Percentiles rank a stretch among this genome's conserved stretches.
Conservation (phyloP, 495 filamentous ascomycete species). For the Hyaloscypha variabilis region DNA sequence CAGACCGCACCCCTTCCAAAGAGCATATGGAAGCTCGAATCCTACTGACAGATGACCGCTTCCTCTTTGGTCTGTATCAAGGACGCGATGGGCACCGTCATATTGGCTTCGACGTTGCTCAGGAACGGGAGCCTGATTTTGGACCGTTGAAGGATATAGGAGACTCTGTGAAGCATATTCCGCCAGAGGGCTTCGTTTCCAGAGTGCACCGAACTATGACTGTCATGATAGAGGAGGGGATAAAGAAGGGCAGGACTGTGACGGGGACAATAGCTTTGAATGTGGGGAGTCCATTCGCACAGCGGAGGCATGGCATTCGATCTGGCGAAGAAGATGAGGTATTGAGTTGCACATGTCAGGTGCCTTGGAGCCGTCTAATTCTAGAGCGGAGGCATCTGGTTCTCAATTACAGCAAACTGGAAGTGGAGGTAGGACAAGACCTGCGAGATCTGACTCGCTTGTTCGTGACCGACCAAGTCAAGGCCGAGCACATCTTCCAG, state of each 20-base stretch:
- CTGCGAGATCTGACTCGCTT: not conserved
- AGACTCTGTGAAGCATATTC: constrained; percentile 2
- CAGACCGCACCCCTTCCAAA: constrained; percentile 3
- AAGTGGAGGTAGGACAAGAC: constrained; percentile 3
- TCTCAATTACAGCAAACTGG: constrained; percentile 1
- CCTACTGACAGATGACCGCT: constrained; percentile 12
- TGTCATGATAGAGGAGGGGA: not conserved
- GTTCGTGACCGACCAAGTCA: not conserved
- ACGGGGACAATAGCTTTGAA: not conserved
- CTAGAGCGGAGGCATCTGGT: constrained; percentile 8
- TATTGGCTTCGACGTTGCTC: constrained; percentile 9
- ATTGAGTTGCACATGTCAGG: constrained; percentile 4
- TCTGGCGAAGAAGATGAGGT: constrained; percentile 5
- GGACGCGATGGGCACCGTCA: constrained; percentile 6
- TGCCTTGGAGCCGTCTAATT: not conserved
- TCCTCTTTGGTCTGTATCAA: constrained; percentile 6
- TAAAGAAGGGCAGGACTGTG: constrained; percentile 4
- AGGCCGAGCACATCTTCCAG: too few relatives aligned
- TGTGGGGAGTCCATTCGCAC: constrained; percentile 4
- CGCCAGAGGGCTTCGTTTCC: not conserved
- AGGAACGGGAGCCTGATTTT: not conserved
- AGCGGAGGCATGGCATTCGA: not conserved
- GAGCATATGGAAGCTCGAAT: constrained; percentile 10
- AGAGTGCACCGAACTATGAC: not conserved
- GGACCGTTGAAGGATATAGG: constrained; percentile 1